Percentiles rank a stretch among this genome's conserved stretches.
phyloP scores from a whole-genome alignment of 2,329 filamentous ascomycete genomes.

The Salinomyces thailandicus region DNA sequence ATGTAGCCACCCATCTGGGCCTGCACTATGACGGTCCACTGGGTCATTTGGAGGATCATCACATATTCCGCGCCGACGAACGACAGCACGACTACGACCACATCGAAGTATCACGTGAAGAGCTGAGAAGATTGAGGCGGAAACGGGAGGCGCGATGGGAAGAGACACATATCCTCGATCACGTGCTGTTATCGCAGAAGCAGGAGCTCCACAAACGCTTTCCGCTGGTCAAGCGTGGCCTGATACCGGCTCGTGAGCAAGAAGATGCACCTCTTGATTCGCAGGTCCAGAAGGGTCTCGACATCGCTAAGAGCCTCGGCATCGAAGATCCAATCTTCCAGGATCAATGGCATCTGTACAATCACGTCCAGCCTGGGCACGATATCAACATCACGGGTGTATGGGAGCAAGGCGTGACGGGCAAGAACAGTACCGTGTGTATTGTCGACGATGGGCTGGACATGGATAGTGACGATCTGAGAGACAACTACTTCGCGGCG shows the following conservation, averaged over 20 bases:
- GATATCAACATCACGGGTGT: conserved; percentile 94
- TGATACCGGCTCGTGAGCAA: conserved; percentile 20
- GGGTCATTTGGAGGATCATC: conserved; percentile 66
- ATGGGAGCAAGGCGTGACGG: conserved; percentile 85
- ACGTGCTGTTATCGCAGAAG: conserved; percentile 70
- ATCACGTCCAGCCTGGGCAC: conserved; percentile 68
- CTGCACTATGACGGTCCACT: conserved; percentile 72
- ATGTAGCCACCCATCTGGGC: conserved; percentile 62
- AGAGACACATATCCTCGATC: conserved; percentile 52
- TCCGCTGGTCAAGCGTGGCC: conserved; percentile 47
- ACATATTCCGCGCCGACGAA: conserved; percentile 67
- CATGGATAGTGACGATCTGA: conserved; percentile 87
- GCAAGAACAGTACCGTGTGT: conserved; percentile 77
- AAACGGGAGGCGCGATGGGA: conserved; percentile 46
- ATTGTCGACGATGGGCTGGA: conserved; percentile 95
- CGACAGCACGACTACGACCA: conserved; percentile 44
- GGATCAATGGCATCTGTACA: conserved; percentile 93
- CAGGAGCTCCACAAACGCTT: conserved; percentile 51
- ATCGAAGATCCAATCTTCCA: conserved; percentile 86
- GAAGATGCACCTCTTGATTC: conserved; percentile 6
- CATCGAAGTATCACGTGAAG: conserved; percentile 38
- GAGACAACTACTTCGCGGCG: conserved; percentile 82
- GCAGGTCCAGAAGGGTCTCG: conserved; percentile 48
- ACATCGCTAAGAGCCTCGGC: conserved; percentile 54
- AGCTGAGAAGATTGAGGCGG: conserved; percentile 48